Evolutionary conservation across 345 rosid species (phyloP), one percentile per base, ranked within the genome.

Genomic region (Lumnitzera littorea): DNA sequence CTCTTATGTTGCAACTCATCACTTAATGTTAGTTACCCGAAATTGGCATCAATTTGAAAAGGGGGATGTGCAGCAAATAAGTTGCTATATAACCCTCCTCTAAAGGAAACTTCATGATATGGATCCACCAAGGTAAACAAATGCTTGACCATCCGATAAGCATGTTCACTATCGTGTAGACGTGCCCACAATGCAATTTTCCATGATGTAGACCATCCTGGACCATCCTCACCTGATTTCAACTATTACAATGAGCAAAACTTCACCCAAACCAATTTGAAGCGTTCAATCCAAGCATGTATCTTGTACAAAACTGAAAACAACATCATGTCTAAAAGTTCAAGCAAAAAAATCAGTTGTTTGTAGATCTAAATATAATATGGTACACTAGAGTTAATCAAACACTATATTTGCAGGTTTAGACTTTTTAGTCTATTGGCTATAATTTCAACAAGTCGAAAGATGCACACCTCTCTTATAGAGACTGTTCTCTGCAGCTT

Each of bases 141-240:
- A 71, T 75, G 88, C 64, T 87, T 88, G 61, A 94, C 75, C 92
- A 94, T 71, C 43, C 69, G 65, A 73, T 88, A 91, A 0, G 96
- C 95, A 14, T 76, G 84, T 58, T 83, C 95, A 36, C 84, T 83
- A 60, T 83, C 77, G 63, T 64, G 85, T 59, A 94, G 89, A 27
- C 80, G 89, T 31, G 97, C 96, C 99, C 97, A 94, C 48, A 90
- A 62, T 36, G 92, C 83, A 27, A 77, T 81, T 76, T 94, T 94
- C 99, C 99, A 90, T 9, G 78, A 70, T 58, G 85, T 88, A 50
- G 97, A 94, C 99, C 97, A 94, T 51, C 97, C 97, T 25, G 97
- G 97, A 62, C 99, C 97, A 24, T 84, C 89, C 76, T 80, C 96
- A 69, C 99, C 99, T 90, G 85, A 65, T 5, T 36, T 7, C 43